Evolutionary conservation across 805 yeast genomes (phyloP).

Genomic region (Debaryomyces maramus): DNA sequence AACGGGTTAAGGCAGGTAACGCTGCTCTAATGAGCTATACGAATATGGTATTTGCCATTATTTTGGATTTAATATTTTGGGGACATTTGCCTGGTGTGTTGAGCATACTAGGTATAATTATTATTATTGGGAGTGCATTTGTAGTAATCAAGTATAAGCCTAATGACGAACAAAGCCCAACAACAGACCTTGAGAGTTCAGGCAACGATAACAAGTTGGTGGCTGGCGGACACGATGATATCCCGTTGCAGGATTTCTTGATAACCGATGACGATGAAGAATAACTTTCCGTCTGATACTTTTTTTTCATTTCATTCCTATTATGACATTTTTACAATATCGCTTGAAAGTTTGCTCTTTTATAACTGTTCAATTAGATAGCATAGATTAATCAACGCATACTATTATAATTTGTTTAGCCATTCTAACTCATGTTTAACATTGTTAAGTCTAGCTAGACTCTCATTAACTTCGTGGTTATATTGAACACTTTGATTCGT

Average conservation of each 20-base stretch:
- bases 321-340: no score
- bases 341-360: no score
- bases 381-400: neutral
- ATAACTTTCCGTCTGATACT: neutral
- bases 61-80: constrained; percentile 75
- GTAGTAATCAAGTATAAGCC: constrained; percentile 53
- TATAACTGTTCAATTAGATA: no score
- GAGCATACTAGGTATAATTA: constrained; percentile 65
- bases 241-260: constrained; percentile 29
- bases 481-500: constrained; percentile 2
- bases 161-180: constrained; percentile 7
- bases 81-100: constrained; percentile 68
- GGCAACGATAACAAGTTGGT: neutral
- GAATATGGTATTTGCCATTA: constrained; percentile 72
- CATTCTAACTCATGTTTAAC: constrained; percentile 25
- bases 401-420: constrained; percentile 11
- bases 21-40: constrained; percentile 76
- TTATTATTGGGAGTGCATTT: constrained; percentile 67
- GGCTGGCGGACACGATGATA: constrained; percentile 3
- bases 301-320: neutral
- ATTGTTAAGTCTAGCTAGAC: constrained; percentile 17
- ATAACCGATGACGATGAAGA: constrained; percentile 28
- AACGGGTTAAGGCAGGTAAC: constrained; percentile 73
- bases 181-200: neutral
- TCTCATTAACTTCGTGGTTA: constrained; percentile 16